A percentile compares a stretch with the other conserved stretches of the same genome.
Conservation (phyloP, 2,329 filamentous ascomycete genomes). For the Colletotrichum karsti region DNA sequence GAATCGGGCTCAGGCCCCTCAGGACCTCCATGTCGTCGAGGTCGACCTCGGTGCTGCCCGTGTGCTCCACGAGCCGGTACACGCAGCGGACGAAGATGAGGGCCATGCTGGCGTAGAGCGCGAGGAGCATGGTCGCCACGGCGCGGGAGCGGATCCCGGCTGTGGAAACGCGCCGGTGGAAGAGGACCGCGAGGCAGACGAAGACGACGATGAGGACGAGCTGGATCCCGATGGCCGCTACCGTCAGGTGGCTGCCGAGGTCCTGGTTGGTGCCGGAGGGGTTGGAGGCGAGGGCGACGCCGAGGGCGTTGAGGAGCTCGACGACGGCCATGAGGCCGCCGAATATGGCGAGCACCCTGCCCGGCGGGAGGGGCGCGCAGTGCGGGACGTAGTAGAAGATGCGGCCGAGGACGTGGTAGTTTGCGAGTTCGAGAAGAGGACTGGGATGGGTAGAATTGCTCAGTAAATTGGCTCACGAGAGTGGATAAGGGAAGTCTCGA, state of each 20-base stretch:
- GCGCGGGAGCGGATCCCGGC: slow-evolving; percentile 24
- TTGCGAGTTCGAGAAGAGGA: slow-evolving; percentile 68
- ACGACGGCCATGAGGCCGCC: slow-evolving; percentile 53
- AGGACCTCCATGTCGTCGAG: not conserved
- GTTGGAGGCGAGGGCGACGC: slow-evolving; percentile 50
- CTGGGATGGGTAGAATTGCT: slow-evolving; percentile 37
- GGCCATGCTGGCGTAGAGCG: slow-evolving; percentile 51
- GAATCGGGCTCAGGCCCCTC: slow-evolving; percentile 48
- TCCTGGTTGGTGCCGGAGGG: slow-evolving; percentile 40
- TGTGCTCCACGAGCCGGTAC: slow-evolving; percentile 58
- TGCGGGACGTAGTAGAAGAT: slow-evolving; percentile 70
- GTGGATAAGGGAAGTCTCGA: slow-evolving; percentile 2
- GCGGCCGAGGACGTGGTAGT: slow-evolving; percentile 71
- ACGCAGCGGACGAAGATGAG: slow-evolving; percentile 58
- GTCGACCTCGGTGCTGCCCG: slow-evolving; percentile 33
- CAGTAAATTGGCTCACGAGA: no score
- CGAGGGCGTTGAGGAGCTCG: slow-evolving; percentile 55
- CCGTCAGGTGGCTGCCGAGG: slow-evolving; percentile 46
- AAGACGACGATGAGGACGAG: slow-evolving; percentile 56
- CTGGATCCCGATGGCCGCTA: slow-evolving; percentile 55
- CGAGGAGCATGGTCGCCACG: slow-evolving; percentile 39
- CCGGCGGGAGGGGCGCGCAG: slow-evolving; percentile 60
- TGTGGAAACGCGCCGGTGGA: slow-evolving; percentile 49
- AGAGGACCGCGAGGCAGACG: slow-evolving; percentile 49
- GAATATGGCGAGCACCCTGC: slow-evolving; percentile 55